A percentile compares a stretch with the other conserved stretches of the same genome.
Evolutionary conservation across 1,284 basidiomycete species (phyloP).

Genomic region (Cryptococcus sp.): DNA sequence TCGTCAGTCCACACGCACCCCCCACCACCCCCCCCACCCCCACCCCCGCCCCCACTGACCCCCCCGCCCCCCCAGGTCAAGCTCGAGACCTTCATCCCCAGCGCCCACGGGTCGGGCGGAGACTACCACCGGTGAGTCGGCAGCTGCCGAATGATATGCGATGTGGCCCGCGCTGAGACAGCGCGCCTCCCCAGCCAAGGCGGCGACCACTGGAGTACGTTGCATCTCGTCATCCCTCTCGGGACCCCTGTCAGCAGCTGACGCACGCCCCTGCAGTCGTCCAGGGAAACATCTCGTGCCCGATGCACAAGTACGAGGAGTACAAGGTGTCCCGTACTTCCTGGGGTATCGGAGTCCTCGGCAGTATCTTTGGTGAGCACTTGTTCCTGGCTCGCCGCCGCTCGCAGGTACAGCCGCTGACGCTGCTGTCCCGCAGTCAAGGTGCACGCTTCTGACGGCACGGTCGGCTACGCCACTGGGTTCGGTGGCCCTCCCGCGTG

Average conservation of each 20-base stretch:
- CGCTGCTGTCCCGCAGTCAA: slow-evolving; percentile 28
- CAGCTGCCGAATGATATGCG: not conserved
- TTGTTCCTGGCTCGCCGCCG: too few relatives aligned
- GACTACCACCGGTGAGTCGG: slow-evolving; percentile 54
- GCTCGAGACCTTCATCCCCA: slow-evolving; percentile 52
- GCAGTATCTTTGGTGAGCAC: slow-evolving; percentile 50
- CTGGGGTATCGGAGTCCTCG: slow-evolving; percentile 52
- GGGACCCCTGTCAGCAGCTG: slow-evolving; percentile 8
- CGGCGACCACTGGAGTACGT: slow-evolving; percentile 48
- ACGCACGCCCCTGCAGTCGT: slow-evolving; percentile 31
- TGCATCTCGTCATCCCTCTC: not conserved
- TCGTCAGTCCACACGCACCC: slow-evolving; percentile 38
- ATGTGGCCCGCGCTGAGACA: slow-evolving; percentile 2
- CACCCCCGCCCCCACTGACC: slow-evolving; percentile 1
- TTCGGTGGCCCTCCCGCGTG: slow-evolving; percentile 58
- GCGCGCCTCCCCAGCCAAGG: slow-evolving; percentile 25
- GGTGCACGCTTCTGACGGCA: slow-evolving; percentile 55
- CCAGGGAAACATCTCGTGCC: slow-evolving; percentile 49
- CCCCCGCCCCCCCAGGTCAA: slow-evolving; percentile 32
- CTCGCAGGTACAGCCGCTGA: not conserved
- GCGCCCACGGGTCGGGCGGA: slow-evolving; percentile 52
- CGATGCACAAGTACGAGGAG: slow-evolving; percentile 54
- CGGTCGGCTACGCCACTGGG: slow-evolving; percentile 54
- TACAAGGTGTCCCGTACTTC: slow-evolving; percentile 53
- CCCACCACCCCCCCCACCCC: not conserved